phyloP scores from a whole-genome alignment of 495 filamentous ascomycete species.

The Gamarada debralockiae region DNA sequence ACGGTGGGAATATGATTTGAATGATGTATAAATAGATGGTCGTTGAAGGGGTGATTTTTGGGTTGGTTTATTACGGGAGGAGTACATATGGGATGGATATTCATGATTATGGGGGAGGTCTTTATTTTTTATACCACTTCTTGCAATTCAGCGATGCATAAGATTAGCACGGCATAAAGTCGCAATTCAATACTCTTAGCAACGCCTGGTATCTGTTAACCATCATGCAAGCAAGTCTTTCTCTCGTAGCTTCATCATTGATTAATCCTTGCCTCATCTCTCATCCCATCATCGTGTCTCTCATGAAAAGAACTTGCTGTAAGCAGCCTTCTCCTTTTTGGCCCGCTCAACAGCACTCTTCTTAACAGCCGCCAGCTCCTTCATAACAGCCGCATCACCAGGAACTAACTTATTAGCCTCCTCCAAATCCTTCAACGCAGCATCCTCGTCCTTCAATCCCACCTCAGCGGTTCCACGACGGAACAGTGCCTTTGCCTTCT shows the following conservation, averaged over 20 bases:
- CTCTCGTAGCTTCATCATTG: not conserved
- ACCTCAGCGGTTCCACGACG: conserved; percentile 71
- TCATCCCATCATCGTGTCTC: not conserved
- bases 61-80: not conserved
- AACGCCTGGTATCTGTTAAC: not conserved
- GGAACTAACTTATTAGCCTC: conserved; percentile 71
- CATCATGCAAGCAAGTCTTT: not conserved
- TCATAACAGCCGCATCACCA: conserved; percentile 67
- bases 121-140: conserved; percentile 12
- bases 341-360: conserved; percentile 64
- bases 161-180: not conserved
- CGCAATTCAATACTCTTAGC: not conserved
- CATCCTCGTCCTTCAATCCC: conserved; percentile 81
- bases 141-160: conserved; percentile 16
- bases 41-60: not conserved
- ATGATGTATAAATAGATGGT: not conserved
- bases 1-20: not conserved
- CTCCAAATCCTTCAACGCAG: conserved; percentile 73
- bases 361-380: conserved; percentile 74
- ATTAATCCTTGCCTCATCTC: not conserved
- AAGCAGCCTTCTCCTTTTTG: conserved; percentile 85
- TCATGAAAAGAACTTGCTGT: conserved; percentile 75
- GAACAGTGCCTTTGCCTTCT: conserved; percentile 86
- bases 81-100: not conserved
- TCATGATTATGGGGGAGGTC: not conserved